Base-by-base conservation (phyloP, 352 stramenopile species). In the Globisporangium yorkense region DNA sequence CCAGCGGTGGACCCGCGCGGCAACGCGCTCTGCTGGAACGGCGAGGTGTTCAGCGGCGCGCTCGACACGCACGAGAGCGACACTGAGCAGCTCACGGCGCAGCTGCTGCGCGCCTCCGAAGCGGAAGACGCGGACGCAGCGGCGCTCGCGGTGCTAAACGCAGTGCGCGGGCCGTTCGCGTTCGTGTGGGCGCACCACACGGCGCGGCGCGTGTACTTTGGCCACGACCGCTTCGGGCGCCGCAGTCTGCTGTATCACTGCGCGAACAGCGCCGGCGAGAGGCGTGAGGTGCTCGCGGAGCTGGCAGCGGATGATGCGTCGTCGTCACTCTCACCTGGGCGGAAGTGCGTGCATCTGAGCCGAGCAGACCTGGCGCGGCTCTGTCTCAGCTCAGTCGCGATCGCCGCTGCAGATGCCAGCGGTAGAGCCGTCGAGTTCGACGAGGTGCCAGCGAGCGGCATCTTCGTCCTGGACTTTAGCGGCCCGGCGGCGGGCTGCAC, bases 21-120 rank as follows among this genome's bases (percentile, higher is more conserved):
- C 43, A 96, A 91, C 62, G 70, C 91, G 4, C 58, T 96, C 41
- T 82, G 84, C 58, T 98, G 94, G 94, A 98, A 98, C 73, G 95
- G 92, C 51, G 94, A 98, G 80, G 79, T 97, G 15, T 80, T 97
- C 80, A 75, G 66, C 53, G 31, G n/a, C 40, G 50, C 27, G 13
- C 31, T 18, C 16, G 56, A 24, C 24, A 48, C 61, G 47, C 62
- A 68, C 13, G 58, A 61, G 13, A 80, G 66, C 62, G 70, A 90
- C 54, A 88, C 74, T 18, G 37, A 63, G 44, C 79, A 77, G 24
- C 56, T 92, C 37, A 74, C 71, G 10, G 49, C 83, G 15, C 65
- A 72, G 29, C 71, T 91, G 48, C 61, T 62, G 47, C 31, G 68
- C 9, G 57, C 39, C 13, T 43, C 18, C n/a, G 39, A 29, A 15